Conservation (phyloP, 1,139 yeast species). For the Komagataea norvegica region DNA sequence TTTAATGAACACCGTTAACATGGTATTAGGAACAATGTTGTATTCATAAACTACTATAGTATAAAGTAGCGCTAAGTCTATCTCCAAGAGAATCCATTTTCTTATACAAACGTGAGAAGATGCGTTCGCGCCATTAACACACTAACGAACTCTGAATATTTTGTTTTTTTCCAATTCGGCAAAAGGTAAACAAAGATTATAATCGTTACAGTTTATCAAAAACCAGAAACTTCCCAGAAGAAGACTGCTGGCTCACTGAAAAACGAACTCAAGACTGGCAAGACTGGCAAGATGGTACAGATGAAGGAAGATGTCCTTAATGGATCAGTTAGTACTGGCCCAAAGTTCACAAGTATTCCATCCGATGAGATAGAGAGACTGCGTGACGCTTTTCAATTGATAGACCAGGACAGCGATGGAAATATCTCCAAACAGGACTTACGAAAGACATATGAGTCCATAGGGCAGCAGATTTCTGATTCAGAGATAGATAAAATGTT, state of each 20-base stretch:
- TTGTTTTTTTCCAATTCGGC: conserved; percentile 1
- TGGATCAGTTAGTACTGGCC: no score
- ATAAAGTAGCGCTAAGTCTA: no score
- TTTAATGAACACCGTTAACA: no score
- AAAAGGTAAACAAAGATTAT: conserved; percentile 8
- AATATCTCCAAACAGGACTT: conserved; percentile 57
- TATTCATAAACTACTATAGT: no score
- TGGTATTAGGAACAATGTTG: no score
- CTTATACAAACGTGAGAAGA: no score
- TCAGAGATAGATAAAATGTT: conserved; percentile 49
- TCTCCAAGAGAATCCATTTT: background rate
- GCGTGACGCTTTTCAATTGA: conserved; percentile 51
- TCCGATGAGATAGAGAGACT: conserved; percentile 37
- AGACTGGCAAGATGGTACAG: no score
- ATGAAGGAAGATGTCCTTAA: no score
- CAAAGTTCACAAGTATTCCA: conserved; percentile 21
- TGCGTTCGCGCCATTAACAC: no score
- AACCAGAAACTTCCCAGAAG: background rate
- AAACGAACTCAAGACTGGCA: background rate
- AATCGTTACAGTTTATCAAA: background rate
- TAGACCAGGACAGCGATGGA: conserved; percentile 87
- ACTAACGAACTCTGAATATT: no score
- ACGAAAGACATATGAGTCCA: conserved; percentile 48
- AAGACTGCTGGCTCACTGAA: no score
- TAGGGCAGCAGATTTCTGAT: conserved; percentile 38